Conservation (phyloP, 1,284 basidiomycete species). For the Hymenochaete sp. region DNA sequence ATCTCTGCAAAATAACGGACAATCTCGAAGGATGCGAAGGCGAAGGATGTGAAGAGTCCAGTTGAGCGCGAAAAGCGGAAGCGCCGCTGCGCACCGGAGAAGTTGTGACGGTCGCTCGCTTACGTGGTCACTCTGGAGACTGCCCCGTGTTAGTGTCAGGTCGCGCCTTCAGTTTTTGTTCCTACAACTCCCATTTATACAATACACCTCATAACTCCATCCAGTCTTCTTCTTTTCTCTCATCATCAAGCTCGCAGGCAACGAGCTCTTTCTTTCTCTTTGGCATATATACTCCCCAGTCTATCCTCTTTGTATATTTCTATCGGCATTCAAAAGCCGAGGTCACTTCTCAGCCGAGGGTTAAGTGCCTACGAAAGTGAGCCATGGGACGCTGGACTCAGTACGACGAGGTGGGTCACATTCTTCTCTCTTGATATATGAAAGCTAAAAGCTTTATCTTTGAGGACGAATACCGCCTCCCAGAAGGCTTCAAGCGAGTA, state of each 20-base stretch:
- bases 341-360: background rate
- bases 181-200: background rate
- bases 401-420: constrained; percentile 15
- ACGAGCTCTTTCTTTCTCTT: no score
- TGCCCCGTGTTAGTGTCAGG: background rate
- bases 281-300: no score
- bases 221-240: no score
- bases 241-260: no score
- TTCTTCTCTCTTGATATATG: background rate
- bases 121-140: background rate
- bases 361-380: background rate
- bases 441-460: background rate
- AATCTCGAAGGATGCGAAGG: background rate
- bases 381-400: constrained; percentile 18
- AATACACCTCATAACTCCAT: constrained; percentile 1
- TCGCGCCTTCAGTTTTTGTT: background rate
- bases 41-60: no score
- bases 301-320: background rate
- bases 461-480: constrained; percentile 35
- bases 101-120: background rate
- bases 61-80: no score
- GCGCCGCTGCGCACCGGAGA: background rate
- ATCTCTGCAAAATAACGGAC: constrained; percentile 14
- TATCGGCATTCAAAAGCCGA: background rate
- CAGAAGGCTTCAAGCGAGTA: constrained; percentile 35